Conservation (phyloP, 371 early-diverging fungal species). For the Sporodiniella umbellata region DNA sequence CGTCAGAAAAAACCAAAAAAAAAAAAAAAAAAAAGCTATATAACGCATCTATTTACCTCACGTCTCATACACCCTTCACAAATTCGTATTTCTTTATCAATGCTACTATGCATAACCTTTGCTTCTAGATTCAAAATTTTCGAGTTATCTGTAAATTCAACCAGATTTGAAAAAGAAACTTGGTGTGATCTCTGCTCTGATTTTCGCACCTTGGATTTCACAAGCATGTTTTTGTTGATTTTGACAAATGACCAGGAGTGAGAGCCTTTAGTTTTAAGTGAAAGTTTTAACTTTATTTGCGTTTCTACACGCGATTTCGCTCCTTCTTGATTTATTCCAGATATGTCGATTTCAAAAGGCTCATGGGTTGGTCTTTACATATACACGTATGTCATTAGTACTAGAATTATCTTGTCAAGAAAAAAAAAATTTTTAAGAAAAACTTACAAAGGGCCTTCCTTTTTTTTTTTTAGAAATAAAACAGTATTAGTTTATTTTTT, state of each 20-base stretch:
- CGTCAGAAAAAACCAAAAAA: no score
- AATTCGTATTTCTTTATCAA: constrained; percentile 67
- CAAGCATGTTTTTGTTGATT: constrained; percentile 75
- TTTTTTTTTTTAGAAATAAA: no score
- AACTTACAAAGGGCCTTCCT: no score
- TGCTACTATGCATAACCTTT: constrained; percentile 73
- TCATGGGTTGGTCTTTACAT: background rate
- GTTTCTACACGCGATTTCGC: constrained; percentile 92
- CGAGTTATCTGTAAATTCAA: constrained; percentile 20
- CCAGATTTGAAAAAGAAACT: background rate
- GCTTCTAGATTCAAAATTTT: constrained; percentile 69
- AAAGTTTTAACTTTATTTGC: constrained; percentile 84
- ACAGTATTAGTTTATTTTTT: no score
- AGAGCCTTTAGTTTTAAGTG: constrained; percentile 66
- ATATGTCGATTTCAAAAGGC: constrained; percentile 40
- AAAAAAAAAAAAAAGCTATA: no score
- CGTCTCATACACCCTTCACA: constrained; percentile 83
- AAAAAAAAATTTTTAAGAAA: no score
- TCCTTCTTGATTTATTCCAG: constrained; percentile 71
- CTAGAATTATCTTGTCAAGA: no score
- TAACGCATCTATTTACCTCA: constrained; percentile 71
- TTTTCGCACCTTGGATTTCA: constrained; percentile 35
- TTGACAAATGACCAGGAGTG: constrained; percentile 76
- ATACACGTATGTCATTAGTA: no score
- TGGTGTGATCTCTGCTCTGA: constrained; percentile 8